Percentiles rank a stretch among this genome's conserved stretches.
Evolutionary conservation across 306 rosid species (phyloP).

Genomic region (Gastrolobium bilobum): DNA sequence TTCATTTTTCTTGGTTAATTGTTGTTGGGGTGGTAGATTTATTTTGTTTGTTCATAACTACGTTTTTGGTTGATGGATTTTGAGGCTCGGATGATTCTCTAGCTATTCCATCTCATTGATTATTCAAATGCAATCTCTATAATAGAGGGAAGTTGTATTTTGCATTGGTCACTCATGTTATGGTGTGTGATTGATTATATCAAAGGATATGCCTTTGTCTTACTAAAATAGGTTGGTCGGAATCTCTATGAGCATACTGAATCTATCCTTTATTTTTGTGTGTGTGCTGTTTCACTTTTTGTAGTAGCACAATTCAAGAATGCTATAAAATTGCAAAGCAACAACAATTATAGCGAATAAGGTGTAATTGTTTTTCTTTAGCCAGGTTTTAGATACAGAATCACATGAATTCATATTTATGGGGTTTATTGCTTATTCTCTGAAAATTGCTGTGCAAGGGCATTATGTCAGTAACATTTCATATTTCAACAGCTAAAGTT

Average conservation of each 20-base stretch:
- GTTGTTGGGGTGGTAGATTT: background rate
- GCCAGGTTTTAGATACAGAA: background rate
- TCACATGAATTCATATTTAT: slow-evolving; percentile 7
- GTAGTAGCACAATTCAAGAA: background rate
- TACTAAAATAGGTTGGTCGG: background rate
- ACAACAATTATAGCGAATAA: background rate
- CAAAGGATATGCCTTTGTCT: background rate
- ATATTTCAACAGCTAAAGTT: background rate
- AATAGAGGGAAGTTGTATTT: background rate
- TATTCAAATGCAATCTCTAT: slow-evolving; percentile 28
- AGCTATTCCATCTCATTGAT: slow-evolving; percentile 32
- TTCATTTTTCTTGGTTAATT: background rate
- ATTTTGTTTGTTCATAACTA: background rate
- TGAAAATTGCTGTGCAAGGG: background rate
- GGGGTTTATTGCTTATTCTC: background rate
- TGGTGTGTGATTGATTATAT: slow-evolving; percentile 1
- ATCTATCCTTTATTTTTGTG: background rate
- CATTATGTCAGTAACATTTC: background rate
- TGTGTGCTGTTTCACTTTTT: slow-evolving; percentile 5
- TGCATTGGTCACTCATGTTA: background rate
- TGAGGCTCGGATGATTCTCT: slow-evolving; percentile 30
- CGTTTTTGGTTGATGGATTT: background rate
- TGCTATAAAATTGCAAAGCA: background rate
- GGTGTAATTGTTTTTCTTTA: background rate
- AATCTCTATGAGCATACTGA: background rate